Evolutionary conservation across 768 basidiomycete genomes (phyloP).

Genomic region (Leccinellum rugosiceps): DNA sequence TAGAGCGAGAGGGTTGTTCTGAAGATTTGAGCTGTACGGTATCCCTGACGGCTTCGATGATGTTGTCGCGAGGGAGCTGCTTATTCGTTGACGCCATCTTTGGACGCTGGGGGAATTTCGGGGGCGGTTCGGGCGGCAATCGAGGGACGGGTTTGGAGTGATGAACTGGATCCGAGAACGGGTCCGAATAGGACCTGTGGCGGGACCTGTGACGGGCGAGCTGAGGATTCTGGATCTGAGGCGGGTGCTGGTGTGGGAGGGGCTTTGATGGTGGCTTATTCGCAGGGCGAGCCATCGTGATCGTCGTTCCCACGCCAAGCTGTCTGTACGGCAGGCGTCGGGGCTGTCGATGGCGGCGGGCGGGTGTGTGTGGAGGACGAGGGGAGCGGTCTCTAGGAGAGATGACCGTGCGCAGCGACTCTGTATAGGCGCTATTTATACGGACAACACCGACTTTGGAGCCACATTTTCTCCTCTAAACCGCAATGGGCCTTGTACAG

Average conservation of each 20-base stretch:
- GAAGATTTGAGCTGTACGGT: conserved; percentile 55
- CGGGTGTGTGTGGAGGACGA: conserved; percentile 2
- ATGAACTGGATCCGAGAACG: conserved; percentile 44
- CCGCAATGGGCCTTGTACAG: conserved; percentile 31
- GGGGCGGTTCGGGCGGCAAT: conserved; percentile 37
- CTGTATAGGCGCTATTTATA: conserved; percentile 24
- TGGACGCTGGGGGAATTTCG: conserved; percentile 25
- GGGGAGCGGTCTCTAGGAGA: conserved; percentile 2
- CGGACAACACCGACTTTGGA: conserved; percentile 1
- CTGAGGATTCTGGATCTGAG: conserved; percentile 22
- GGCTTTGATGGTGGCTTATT: conserved; percentile 28
- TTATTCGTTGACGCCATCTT: conserved; percentile 30
- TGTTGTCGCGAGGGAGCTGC: conserved; percentile 37
- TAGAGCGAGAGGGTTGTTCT: conserved; percentile 42
- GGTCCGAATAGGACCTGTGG: conserved; percentile 49
- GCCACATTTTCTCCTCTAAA: background rate
- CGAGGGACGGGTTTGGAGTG: conserved; percentile 36
- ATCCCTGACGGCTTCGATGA: conserved; percentile 65
- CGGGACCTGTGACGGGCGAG: conserved; percentile 33
- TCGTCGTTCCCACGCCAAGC: conserved; percentile 24
- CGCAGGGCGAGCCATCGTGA: conserved; percentile 20
- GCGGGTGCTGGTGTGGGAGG: conserved; percentile 2
- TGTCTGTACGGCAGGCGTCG: background rate
- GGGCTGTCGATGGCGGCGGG: conserved; percentile 10
- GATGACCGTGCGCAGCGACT: conserved; percentile 2